Conservation (phyloP, 805 yeast genomes). For the Wickerhamomyces bisporus region DNA sequence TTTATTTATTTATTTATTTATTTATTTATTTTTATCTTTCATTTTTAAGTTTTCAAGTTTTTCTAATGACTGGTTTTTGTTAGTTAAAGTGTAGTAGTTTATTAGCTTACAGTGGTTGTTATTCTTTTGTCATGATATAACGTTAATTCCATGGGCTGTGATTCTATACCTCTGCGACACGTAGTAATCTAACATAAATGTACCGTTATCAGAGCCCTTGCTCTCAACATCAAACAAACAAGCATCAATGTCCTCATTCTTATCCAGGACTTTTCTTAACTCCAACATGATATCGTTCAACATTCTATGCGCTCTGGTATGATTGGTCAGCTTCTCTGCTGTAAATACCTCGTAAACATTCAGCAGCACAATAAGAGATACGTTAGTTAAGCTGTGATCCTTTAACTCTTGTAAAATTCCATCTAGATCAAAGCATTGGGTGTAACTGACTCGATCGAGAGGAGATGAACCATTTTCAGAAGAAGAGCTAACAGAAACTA, state of each 20-base stretch:
- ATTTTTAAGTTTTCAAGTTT: no score
- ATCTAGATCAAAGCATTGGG: constrained; percentile 1
- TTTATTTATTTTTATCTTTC: no score
- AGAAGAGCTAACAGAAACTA: neutral
- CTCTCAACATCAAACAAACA: neutral
- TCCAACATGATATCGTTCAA: neutral
- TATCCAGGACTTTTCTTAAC: neutral
- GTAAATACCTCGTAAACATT: neutral
- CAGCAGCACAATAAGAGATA: neutral
- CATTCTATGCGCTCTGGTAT: neutral
- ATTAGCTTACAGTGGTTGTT: no score
- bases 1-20: no score
- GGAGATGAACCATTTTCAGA: no score
- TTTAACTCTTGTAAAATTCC: neutral
- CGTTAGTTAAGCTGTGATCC: neutral
- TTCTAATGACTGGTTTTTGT: no score
- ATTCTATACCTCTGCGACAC: neutral
- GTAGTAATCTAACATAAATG: neutral
- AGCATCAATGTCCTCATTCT: neutral
- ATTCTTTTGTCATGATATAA: no score
- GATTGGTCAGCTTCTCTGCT: neutral
- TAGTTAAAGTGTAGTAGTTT: no score
- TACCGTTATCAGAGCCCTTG: neutral
- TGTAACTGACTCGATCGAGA: neutral
- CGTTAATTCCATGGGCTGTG: no score